Evolutionary conservation across 2,329 filamentous ascomycete genomes (phyloP).

Genomic region (Fusarium sororula): DNA sequence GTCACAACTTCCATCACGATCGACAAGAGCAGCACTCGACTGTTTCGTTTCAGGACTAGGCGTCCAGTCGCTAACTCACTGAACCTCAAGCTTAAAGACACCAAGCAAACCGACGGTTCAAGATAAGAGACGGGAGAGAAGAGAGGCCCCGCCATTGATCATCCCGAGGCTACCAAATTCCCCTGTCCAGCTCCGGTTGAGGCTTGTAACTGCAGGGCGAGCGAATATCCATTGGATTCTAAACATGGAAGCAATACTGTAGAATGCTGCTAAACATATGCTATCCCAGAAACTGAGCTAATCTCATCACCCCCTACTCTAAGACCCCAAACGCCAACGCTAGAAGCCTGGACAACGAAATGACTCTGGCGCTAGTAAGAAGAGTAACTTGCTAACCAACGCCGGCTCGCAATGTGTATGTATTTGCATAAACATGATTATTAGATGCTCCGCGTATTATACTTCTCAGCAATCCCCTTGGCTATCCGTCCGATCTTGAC

Average conservation of each 20-base stretch:
- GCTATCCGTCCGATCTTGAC: conserved; percentile 14
- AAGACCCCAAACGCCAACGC: conserved; percentile 44
- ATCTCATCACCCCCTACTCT: conserved; percentile 6
- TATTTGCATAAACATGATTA: conserved; percentile 28
- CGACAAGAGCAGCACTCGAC: conserved; percentile 19
- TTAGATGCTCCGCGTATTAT: conserved; percentile 24
- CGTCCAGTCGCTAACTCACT: background rate
- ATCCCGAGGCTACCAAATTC: background rate
- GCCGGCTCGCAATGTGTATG: conserved; percentile 22
- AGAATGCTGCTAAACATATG: conserved; percentile 8
- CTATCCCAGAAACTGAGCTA: conserved; percentile 19
- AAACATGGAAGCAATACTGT: background rate
- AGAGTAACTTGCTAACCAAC: conserved; percentile 30
- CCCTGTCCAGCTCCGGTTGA: conserved; percentile 1
- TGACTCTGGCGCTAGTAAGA: conserved; percentile 33
- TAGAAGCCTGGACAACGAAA: conserved; percentile 37
- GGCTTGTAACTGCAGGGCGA: background rate
- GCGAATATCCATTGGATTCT: conserved; percentile 1
- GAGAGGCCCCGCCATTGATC: conserved; percentile 12
- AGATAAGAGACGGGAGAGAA: conserved; percentile 9
- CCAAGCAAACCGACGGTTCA: conserved; percentile 1
- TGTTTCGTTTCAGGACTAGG: conserved; percentile 32
- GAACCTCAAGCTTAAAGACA: background rate
- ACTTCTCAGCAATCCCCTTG: conserved; percentile 2
- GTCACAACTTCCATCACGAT: conserved; percentile 30